These are phyloP conservation scores for Annulohypoxylon maeteangense DNA, from an alignment of 495 filamentous ascomycete species.

Conservation along the genomic window DNA sequence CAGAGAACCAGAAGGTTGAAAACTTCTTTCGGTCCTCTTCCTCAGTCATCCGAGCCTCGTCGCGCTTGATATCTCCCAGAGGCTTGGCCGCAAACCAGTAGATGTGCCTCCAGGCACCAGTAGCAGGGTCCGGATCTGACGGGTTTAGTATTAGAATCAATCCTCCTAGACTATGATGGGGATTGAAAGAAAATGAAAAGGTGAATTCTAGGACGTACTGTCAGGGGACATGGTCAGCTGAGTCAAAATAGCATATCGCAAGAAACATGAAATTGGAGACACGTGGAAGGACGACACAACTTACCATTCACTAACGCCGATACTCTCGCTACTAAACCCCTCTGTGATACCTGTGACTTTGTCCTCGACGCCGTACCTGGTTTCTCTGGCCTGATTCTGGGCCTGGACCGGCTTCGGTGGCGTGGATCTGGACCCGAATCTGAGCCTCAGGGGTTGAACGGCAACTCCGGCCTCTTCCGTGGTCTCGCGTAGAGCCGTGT, in stretches of 20 bases:
- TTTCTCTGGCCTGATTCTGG: constrained; percentile 18
- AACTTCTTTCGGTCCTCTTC: constrained; percentile 47
- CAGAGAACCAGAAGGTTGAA: constrained; percentile 44
- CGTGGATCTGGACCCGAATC: constrained; percentile 50
- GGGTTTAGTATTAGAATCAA: constrained; percentile 25
- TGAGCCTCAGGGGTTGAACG: constrained; percentile 50
- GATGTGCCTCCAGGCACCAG: constrained; percentile 49
- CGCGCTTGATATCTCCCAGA: constrained; percentile 30
- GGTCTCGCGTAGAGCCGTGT: constrained; percentile 57
- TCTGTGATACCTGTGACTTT: constrained; percentile 43
- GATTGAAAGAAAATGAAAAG: not conserved
- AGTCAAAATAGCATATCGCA: constrained; percentile 12
- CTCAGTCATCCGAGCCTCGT: constrained; percentile 41
- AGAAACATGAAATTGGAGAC: constrained; percentile 1
- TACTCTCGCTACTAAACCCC: constrained; percentile 43
- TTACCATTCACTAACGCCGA: constrained; percentile 49
- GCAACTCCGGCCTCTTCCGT: constrained; percentile 58
- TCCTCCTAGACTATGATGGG: constrained; percentile 6
- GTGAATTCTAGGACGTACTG: constrained; percentile 24
- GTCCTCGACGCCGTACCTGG: constrained; percentile 39
- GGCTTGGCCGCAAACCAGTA: constrained; percentile 49
- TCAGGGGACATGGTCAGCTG: constrained; percentile 21
- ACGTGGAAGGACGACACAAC: constrained; percentile 15
- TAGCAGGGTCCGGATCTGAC: constrained; percentile 48
- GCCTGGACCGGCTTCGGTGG: constrained; percentile 35